Percentiles rank a stretch among this genome's conserved stretches.
Evolutionary conservation across 1,284 basidiomycete genomes (phyloP).

Genomic region (Schizopora paradoxa): DNA sequence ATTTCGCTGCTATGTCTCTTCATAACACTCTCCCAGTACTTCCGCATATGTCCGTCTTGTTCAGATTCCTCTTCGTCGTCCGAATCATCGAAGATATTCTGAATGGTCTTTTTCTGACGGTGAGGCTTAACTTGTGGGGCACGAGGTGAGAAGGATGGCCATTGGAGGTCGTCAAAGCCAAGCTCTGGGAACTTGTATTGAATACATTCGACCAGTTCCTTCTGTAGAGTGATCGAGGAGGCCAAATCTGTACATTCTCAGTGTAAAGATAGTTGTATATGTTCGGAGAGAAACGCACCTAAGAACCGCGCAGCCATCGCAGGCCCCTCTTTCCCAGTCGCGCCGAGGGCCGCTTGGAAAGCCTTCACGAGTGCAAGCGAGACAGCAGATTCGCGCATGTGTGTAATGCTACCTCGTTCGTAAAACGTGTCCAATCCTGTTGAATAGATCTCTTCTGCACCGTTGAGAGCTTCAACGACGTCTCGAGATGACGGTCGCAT

Average conservation of each 20-base stretch:
- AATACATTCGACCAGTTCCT: conserved; percentile 74
- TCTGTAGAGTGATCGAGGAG: conserved; percentile 69
- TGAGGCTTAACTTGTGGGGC: conserved; percentile 34
- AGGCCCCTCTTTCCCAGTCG: conserved; percentile 43
- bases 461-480: conserved; percentile 54
- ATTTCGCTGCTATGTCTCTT: conserved; percentile 46
- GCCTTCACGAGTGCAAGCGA: conserved; percentile 68
- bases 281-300: conserved; percentile 52
- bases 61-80: conserved; percentile 30
- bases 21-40: conserved; percentile 60
- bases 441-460: conserved; percentile 69
- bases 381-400: conserved; percentile 68
- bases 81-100: conserved; percentile 29
- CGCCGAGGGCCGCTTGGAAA: conserved; percentile 76
- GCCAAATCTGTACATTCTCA: conserved; percentile 54
- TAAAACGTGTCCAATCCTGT: conserved; percentile 55
- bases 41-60: conserved; percentile 34
- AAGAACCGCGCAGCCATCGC: conserved; percentile 57
- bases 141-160: conserved; percentile 51
- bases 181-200: conserved; percentile 53
- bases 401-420: conserved; percentile 56
- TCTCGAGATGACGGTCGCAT: conserved; percentile 48
- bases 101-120: conserved; percentile 19
- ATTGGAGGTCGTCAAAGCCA: conserved; percentile 55
- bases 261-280: conserved; percentile 2